A percentile compares a stretch with the other conserved stretches of the same genome.
Conservation (phyloP, 2,329 filamentous ascomycete genomes). For the Didymella pinodella region DNA sequence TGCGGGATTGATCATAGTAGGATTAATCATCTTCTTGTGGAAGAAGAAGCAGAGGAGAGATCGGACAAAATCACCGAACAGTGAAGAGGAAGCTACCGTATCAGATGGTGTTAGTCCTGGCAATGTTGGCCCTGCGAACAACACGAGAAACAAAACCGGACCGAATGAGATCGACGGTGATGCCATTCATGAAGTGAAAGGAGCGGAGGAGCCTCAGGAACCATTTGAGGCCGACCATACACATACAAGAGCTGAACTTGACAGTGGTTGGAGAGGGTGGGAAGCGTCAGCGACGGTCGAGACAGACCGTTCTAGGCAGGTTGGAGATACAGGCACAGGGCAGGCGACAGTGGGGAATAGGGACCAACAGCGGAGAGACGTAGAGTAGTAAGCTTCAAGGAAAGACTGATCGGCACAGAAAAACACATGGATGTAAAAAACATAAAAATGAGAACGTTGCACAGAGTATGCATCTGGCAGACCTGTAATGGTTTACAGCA, state of each 20-base stretch:
- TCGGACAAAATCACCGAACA: neutral
- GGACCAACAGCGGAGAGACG: neutral
- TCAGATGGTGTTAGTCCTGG: neutral
- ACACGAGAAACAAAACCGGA: neutral
- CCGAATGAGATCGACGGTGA: neutral
- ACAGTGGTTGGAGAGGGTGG: constrained; percentile 1
- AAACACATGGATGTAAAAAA: no score
- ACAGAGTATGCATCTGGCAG: no score
- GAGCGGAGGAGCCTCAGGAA: neutral
- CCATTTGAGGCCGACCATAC: neutral
- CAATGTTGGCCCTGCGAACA: no score
- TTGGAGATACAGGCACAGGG: neutral
- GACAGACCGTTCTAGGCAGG: neutral
- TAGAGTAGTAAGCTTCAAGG: no score
- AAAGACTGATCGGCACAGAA: no score
- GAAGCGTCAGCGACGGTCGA: neutral
- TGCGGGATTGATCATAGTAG: neutral
- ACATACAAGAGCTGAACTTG: neutral
- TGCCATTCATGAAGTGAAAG: neutral
- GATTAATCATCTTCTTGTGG: neutral
- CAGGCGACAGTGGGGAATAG: neutral
- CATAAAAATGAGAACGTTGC: no score
- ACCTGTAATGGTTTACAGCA: no score
- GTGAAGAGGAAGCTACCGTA: neutral
- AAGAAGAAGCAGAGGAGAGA: neutral